A percentile compares a stretch with the other conserved stretches of the same genome.
phyloP scores from a whole-genome alignment of 805 yeast species.

The Starmerella etchellsii region DNA sequence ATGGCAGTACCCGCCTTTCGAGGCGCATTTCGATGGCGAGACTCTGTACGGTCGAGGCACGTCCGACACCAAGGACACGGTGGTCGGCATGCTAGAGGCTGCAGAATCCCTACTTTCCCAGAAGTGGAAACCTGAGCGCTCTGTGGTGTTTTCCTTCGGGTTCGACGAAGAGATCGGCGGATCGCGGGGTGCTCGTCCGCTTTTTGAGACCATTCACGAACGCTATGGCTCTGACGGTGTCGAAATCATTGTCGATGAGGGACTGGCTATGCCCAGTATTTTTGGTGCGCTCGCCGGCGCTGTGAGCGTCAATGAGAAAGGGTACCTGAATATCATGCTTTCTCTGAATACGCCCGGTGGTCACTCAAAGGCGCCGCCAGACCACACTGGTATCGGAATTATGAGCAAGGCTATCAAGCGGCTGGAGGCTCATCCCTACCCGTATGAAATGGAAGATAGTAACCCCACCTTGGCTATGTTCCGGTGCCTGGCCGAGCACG shows the following conservation, averaged over 20 bases:
- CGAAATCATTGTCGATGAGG: constrained; percentile 62
- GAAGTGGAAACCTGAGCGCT: constrained; percentile 47
- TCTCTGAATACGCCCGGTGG: constrained; percentile 58
- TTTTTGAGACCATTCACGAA: constrained; percentile 37
- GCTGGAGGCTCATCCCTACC: constrained; percentile 48
- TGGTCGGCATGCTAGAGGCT: constrained; percentile 56
- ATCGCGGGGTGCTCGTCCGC: constrained; percentile 41
- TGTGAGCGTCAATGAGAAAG: constrained; percentile 52
- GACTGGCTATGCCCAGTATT: constrained; percentile 33
- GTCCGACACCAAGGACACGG: constrained; percentile 59
- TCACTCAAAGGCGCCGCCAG: constrained; percentile 69
- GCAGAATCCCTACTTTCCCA: constrained; percentile 41
- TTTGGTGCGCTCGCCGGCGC: constrained; percentile 41
- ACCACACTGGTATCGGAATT: constrained; percentile 69
- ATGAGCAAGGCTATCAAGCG: constrained; percentile 43
- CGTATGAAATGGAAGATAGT: constrained; percentile 35
- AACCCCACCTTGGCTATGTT: constrained; percentile 50
- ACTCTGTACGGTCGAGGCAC: constrained; percentile 67
- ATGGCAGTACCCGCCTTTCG: constrained; percentile 61
- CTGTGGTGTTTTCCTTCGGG: constrained; percentile 56
- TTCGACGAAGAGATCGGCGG: constrained; percentile 74
- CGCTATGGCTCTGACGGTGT: constrained; percentile 51
- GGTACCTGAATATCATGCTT: constrained; percentile 39
- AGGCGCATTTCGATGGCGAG: constrained; percentile 54
- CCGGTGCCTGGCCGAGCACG: constrained; percentile 46